Evolutionary conservation across 2,329 filamentous ascomycete species (phyloP), one percentile per base, ranked within the genome.

Genomic region (Lecanoromycetidae sp.): DNA sequence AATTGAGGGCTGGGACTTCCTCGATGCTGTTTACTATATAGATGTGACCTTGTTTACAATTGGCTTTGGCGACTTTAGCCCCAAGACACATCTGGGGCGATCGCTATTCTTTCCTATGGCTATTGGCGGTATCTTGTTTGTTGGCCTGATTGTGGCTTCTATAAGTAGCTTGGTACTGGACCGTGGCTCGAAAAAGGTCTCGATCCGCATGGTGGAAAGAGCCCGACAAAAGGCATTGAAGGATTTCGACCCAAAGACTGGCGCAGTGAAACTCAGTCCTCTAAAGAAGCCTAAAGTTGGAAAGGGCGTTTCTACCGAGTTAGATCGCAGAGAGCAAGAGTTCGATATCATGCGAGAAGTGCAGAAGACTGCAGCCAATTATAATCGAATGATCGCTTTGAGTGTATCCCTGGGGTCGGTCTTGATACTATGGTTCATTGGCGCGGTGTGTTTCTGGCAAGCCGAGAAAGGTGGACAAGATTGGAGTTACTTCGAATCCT

Each of bases 341-440:
- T 44, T 44, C 30, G 27, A 44, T 20, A 36, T 44, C 27, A 44
- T 44, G 42, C 42, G 42, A 19, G 42, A 44, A 32, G 42, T 44
- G 7, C 38, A 35, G 15, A 20, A 30, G 27, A 45, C 12, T 22
- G 43, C 43, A 5, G 43, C 43, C 2, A 45, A 45, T 25, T 20
- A 38, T 15, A 45, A 45, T 17, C 33, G 43, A n/a, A 6, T 38
- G 25, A 27, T 45, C 37, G 43, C 43, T 9, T 9, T 37, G 7
- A 20, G 25, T 3, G 23, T 23, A 10, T 47, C 36, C 30, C 3
- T 22, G 17, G 37, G 26, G 3, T 60, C 65, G 5, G 68, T 65
- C 38, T 56, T 66, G 26, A 53, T 60, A 0, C 50, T 71, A 25
- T 72, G 69, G 69, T 57, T 70, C 5, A 50, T 65, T 8, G 61